These are phyloP conservation scores for Neopestalotiopsis sp. DNA, from an alignment of 2,329 filamentous ascomycete genomes.

Conservation along the genomic window DNA sequence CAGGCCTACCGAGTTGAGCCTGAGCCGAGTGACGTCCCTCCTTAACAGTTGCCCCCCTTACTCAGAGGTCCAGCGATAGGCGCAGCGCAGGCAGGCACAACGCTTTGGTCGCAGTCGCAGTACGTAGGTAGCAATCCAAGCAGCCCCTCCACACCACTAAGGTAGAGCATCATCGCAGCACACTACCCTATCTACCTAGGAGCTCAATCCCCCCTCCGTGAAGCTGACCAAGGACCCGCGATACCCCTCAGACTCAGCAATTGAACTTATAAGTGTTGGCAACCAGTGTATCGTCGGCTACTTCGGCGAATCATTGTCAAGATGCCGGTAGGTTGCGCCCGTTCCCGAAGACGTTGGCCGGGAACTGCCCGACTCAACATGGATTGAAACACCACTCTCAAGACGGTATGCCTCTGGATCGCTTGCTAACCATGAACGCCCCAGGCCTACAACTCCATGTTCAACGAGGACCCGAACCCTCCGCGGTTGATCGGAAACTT, in stretches of 20 bases:
- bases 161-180: constrained; percentile 10
- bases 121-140: background rate
- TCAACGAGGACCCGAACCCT: constrained; percentile 78
- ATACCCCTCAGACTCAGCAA: background rate
- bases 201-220: constrained; percentile 5
- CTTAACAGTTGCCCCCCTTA: constrained; percentile 23
- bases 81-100: constrained; percentile 17
- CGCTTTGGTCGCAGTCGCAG: constrained; percentile 18
- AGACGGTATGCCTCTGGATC: background rate
- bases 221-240: background rate
- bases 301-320: constrained; percentile 36
- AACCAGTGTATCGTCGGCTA: constrained; percentile 18
- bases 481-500: constrained; percentile 81
- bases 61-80: constrained; percentile 23
- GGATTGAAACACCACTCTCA: background rate
- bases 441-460: constrained; percentile 97
- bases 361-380: background rate
- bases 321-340: constrained; percentile 50
- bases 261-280: background rate
- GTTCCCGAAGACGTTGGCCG: background rate
- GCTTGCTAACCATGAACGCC: background rate
- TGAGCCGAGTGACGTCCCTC: constrained; percentile 27
- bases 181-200: background rate
- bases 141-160: constrained; percentile 1
- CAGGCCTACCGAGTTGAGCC: constrained; percentile 1